phyloP scores from a whole-genome alignment of 495 filamentous ascomycete genomes.

The Letharia lupina region DNA sequence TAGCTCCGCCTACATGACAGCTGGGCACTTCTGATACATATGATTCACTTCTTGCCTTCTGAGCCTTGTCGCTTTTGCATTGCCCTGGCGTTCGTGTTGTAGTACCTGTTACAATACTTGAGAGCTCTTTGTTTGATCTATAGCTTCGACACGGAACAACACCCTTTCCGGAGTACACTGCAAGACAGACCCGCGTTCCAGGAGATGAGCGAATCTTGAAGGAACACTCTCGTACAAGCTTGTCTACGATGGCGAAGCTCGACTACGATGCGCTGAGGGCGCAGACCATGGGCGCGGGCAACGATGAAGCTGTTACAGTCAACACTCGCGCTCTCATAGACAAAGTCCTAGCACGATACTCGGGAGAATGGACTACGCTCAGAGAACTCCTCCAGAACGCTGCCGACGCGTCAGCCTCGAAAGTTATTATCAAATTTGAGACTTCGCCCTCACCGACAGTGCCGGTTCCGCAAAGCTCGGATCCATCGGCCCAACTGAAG shows the following conservation, averaged over 20 bases:
- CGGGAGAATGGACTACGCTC: constrained; percentile 80
- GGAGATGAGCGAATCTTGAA: constrained; percentile 1
- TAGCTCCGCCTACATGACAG: neutral
- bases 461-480: constrained; percentile 58
- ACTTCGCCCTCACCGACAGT: constrained; percentile 71
- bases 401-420: constrained; percentile 84
- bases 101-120: neutral
- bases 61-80: neutral
- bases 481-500: constrained; percentile 62
- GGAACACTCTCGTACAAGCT: neutral
- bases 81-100: neutral
- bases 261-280: constrained; percentile 79
- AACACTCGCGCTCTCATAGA: constrained; percentile 95
- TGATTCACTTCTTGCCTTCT: neutral
- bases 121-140: neutral
- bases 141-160: neutral
- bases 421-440: constrained; percentile 84
- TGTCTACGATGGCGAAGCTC: constrained; percentile 50
- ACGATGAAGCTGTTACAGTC: constrained; percentile 96
- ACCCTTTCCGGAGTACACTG: neutral
- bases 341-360: constrained; percentile 92
- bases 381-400: constrained; percentile 97
- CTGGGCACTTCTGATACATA: neutral
- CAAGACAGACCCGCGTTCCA: neutral
- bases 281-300: constrained; percentile 73